Evolutionary conservation across 129 eudicot genomes (phyloP).

Genomic region (Arctium minus): DNA sequence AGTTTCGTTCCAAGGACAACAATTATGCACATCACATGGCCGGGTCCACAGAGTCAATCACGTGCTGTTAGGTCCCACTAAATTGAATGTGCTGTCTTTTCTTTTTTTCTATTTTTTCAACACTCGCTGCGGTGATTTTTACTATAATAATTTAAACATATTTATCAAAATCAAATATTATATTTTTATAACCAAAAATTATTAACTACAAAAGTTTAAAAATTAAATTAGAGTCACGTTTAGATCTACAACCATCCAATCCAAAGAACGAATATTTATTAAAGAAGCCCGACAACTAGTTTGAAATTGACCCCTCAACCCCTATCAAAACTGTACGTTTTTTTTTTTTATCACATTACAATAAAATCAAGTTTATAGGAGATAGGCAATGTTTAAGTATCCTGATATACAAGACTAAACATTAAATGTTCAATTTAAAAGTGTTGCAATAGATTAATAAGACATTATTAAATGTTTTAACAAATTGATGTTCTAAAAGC

Average conservation of each 20-base stretch:
- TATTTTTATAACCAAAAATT: not conserved
- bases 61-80: constrained; percentile 16
- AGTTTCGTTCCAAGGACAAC: not conserved
- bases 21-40: constrained; percentile 30
- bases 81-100: not conserved
- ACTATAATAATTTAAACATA: not conserved
- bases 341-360: no score
- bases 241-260: not conserved
- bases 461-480: no score
- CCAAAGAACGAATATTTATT: not conserved
- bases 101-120: constrained; percentile 1
- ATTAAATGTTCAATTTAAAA: no score
- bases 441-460: no score
- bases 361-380: no score
- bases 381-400: no score
- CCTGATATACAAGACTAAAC: no score
- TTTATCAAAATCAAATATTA: not conserved
- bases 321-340: not conserved
- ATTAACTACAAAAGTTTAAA: not conserved
- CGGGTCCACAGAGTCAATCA: constrained; percentile 15
- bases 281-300: no score
- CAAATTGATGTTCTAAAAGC: no score
- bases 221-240: not conserved
- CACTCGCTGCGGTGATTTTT: not conserved
- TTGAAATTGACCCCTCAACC: not conserved